Evolutionary conservation across 805 yeast genomes (phyloP), one percentile per base, ranked within the genome.

Genomic region (Candida boidinii): DNA sequence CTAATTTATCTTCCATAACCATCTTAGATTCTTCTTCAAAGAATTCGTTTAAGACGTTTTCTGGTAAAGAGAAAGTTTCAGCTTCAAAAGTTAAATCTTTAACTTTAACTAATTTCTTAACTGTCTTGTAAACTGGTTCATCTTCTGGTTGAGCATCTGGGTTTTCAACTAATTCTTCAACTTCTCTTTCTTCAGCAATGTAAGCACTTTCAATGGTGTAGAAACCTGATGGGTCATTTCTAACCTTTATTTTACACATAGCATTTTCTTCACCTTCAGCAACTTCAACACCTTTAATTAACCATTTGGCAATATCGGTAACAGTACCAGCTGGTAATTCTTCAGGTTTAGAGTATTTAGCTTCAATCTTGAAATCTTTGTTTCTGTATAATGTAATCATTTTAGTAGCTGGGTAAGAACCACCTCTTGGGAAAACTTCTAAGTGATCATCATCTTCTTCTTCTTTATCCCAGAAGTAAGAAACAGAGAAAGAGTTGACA

Each of bases 221-320:
- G 67, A 88, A 76, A 34, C 98, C 98, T 38, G 94, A 81, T 62
- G 96, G 95, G 59, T 92, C 96, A 64, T 86, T 83, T 76, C 98
- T 83, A 56, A 92, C 77, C 75, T 88, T 87, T 62, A 92, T 73
- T 69, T 92, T 92, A 55, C 84, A 81, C 36, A 90, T 84, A 45
- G 86, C 78, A 22, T 82, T 59, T 30, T 76, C 61, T 58, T 84
- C 86, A 45, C 88, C 94, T 47, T 74, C 82, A 43, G 72, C 62
- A 42, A 87, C 77, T 50, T 73, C 71, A 51, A 90, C 94, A 52
- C 98, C 98, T 52, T 76, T 67, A 54, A 92, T 64, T 37, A 71
- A 62, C 96, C 96, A 92, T 57, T 73, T 73, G 48, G 95, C 92
- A 54, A 92, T 76, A 50, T 64, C 52, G 28, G 76, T 65, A 37